Evolutionary conservation across 176 grass and related monocot species (phyloP).

Genomic region (Miscanthus lutarioriparius): DNA sequence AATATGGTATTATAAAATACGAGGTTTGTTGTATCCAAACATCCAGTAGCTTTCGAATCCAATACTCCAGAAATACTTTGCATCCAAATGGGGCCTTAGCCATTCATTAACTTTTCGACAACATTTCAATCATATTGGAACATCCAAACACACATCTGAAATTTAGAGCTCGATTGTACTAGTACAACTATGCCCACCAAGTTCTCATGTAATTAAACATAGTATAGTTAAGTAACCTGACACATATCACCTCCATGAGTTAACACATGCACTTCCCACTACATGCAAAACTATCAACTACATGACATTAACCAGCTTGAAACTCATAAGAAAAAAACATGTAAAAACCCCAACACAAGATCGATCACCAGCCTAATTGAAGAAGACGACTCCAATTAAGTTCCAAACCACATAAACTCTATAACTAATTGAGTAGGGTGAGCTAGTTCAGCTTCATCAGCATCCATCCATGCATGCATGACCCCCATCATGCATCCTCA

Average conservation of each 20-base stretch:
- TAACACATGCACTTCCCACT: constrained; percentile 34
- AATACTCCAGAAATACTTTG: too few species aligned
- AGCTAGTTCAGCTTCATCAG: constrained; percentile 16
- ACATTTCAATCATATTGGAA: not conserved
- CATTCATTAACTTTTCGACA: not conserved
- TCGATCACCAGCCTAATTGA: constrained; percentile 33
- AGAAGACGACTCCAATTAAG: constrained; percentile 26
- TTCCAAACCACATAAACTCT: constrained; percentile 33
- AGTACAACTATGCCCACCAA: constrained; percentile 21
- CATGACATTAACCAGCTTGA: constrained; percentile 31
- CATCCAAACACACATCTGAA: not conserved
- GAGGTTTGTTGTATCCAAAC: too few species aligned
- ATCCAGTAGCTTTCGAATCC: too few species aligned
- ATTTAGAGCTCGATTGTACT: not conserved
- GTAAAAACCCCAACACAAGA: constrained; percentile 25
- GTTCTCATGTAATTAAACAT: constrained; percentile 57
- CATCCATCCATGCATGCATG: constrained; percentile 8
- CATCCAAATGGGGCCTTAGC: too few species aligned
- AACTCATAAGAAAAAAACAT: constrained; percentile 9
- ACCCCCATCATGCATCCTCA: constrained; percentile 2
- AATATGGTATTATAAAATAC: too few species aligned
- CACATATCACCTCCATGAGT: constrained; percentile 49
- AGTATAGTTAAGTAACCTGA: constrained; percentile 57
- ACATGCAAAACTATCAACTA: constrained; percentile 34
- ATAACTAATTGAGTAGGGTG: constrained; percentile 25